Evolutionary conservation across 495 filamentous ascomycete genomes (phyloP), one percentile per base, ranked within the genome.

Genomic region (Penicillium ochrochloron): DNA sequence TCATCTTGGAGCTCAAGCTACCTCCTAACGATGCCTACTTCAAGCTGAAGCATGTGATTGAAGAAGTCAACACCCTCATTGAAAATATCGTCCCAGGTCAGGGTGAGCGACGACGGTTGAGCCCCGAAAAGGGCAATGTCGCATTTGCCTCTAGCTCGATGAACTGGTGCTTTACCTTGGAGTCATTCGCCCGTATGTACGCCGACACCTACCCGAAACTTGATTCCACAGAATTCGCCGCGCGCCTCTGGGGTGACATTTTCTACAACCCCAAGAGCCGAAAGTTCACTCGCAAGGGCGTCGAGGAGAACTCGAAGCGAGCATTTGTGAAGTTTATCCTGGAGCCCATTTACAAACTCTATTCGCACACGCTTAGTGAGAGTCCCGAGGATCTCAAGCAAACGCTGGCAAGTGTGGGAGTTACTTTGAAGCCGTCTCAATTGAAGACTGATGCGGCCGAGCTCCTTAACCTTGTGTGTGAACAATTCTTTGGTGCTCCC

Each of bases 291-390:
- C 86, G 95, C 59, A 97, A 95, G 71, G 88, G 86, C 34, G 71
- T 92, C 25, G 95, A 99, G 71, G 87, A 93, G 66, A 80, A 85
- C 34, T 87, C 93, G 10, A 94, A 89, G 74, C 84, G 95, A 46
- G 89, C 91, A 10, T 99, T 99, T 76, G 92, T 98, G 64, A 89
- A 97, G 71, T 99, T 98, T 68, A 84, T 99, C 39, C 80, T 99
- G 44, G 96, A 99, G 72, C 96, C 95, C 29, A 92, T 99, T 61
- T 99, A 99, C 82, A 99, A 99, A 73, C 82, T 99, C 35, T 98
- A 95, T 76, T 94, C 94, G 8, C 96, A 98, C 68, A 95, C 94
- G 12, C 90, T 99, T 65, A 94, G 93, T 70, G 90, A 96, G 71
- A 93, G 89, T 66, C 91, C 95, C 0, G 88, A 93, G 55, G 92